Conservation (phyloP, 257 asterid genomes). For the Ligustrum vulgare region DNA sequence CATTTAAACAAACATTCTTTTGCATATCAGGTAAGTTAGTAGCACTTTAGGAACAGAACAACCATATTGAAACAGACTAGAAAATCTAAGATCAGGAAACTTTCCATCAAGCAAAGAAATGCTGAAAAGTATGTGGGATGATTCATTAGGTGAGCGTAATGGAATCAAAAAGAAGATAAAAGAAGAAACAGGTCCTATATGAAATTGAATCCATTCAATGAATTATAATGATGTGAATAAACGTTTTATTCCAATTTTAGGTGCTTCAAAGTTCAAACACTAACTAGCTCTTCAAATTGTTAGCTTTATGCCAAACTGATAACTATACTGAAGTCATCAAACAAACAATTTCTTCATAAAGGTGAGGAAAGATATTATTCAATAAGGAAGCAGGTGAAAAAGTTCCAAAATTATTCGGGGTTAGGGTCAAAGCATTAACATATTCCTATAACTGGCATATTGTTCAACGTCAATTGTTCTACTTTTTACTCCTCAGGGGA, state of each 20-base stretch:
- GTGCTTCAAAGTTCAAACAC: not conserved
- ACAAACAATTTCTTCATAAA: not conserved
- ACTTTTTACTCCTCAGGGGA: not conserved
- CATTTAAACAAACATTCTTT: not conserved
- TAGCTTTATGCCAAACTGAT: not conserved
- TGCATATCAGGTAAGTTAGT: constrained; percentile 3
- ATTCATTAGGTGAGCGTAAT: not conserved
- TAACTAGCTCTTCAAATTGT: not conserved
- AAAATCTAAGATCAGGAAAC: not conserved
- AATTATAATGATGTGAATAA: not conserved
- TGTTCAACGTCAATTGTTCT: not conserved
- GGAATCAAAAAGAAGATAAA: not conserved
- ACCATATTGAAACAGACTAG: not conserved
- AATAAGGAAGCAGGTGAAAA: not conserved
- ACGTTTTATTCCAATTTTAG: not conserved
- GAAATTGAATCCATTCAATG: not conserved
- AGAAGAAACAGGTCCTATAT: not conserved
- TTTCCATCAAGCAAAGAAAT: not conserved
- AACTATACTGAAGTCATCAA: not conserved
- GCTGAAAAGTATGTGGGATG: not conserved
- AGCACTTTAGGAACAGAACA: not conserved
- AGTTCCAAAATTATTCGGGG: not conserved
- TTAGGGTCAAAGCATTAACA: not conserved
- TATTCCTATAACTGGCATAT: not conserved
- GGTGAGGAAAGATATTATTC: too few species aligned